Evolutionary conservation across 495 filamentous ascomycete species (phyloP).

Genomic region (Podospora comata): DNA sequence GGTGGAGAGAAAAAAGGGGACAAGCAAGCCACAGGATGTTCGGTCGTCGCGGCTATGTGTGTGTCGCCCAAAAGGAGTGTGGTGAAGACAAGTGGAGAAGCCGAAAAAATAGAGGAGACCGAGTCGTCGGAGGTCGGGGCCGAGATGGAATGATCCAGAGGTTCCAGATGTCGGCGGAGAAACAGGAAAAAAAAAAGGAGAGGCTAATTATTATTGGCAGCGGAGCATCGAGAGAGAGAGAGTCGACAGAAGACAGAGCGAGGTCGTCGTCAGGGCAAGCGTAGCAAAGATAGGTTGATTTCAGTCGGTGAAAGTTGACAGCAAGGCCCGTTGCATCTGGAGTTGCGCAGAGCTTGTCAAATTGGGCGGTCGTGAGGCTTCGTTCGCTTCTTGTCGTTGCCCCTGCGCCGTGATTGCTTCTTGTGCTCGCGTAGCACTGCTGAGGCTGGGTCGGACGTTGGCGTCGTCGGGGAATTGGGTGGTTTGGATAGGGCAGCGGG

Average conservation of each 20-base stretch:
- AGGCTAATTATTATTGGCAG: constrained; percentile 10
- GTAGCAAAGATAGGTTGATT: neutral
- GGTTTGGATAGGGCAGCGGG: neutral
- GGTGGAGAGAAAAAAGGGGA: neutral
- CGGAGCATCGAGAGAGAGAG: neutral
- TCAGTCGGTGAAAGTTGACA: neutral
- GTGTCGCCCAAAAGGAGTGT: neutral
- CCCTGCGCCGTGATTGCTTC: constrained; percentile 2
- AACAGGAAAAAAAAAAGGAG: neutral
- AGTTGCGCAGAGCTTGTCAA: constrained; percentile 1
- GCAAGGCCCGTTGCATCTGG: constrained; percentile 3
- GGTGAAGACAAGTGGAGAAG: neutral
- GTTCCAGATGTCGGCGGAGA: constrained; percentile 4
- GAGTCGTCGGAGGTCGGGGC: neutral
- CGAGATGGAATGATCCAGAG: neutral
- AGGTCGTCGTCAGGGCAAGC: too few species aligned
- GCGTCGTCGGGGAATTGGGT: neutral
- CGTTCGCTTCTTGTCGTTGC: neutral
- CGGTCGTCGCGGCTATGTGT: neutral
- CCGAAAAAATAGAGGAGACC: neutral
- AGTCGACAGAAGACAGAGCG: neutral
- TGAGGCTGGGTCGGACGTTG: neutral
- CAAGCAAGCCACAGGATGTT: neutral
- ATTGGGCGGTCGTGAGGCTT: neutral
- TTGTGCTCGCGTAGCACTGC: neutral